phyloP scores from a whole-genome alignment of 257 asterid species.

The Nicotiana noctiflora region DNA sequence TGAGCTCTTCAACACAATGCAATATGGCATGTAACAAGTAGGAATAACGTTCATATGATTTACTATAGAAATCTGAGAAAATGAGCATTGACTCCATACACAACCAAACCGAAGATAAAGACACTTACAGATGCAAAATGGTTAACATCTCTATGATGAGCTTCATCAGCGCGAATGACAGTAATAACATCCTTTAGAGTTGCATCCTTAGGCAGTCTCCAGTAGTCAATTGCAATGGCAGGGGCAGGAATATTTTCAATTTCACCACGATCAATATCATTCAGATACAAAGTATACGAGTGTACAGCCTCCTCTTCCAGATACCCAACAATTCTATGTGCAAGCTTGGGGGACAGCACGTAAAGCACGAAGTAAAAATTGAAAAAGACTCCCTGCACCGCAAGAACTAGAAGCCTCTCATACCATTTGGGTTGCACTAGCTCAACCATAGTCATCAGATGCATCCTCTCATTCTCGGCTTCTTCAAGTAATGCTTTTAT shows the following conservation, averaged over 20 bases:
- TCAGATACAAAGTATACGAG: constrained; percentile 70
- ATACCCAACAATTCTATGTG: constrained; percentile 91
- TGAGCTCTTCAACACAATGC: too few species aligned
- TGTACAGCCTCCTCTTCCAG: constrained; percentile 94
- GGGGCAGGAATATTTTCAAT: constrained; percentile 74
- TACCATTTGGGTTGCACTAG: constrained; percentile 89
- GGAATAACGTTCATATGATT: too few species aligned
- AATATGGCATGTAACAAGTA: too few species aligned
- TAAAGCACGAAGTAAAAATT: constrained; percentile 71
- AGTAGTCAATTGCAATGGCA: constrained; percentile 86
- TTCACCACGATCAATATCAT: constrained; percentile 64
- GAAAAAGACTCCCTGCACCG: constrained; percentile 88
- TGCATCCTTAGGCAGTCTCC: constrained; percentile 79
- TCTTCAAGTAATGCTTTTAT: constrained; percentile 90
- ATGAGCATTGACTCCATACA: too few species aligned
- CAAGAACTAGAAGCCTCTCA: constrained; percentile 69
- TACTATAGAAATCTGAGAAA: too few species aligned
- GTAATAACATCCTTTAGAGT: constrained; percentile 68
- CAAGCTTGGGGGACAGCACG: constrained; percentile 68
- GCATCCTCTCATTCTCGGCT: constrained; percentile 98
- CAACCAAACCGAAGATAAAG: too few species aligned
- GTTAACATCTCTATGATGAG: constrained; percentile 96
- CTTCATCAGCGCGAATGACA: constrained; percentile 92
- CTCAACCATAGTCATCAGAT: constrained; percentile 93
- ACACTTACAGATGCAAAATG: constrained; percentile 88